These are phyloP conservation scores for Backusella tarrabulga DNA, from an alignment of 192 early-diverging fungal genomes.

Conservation along the genomic window DNA sequence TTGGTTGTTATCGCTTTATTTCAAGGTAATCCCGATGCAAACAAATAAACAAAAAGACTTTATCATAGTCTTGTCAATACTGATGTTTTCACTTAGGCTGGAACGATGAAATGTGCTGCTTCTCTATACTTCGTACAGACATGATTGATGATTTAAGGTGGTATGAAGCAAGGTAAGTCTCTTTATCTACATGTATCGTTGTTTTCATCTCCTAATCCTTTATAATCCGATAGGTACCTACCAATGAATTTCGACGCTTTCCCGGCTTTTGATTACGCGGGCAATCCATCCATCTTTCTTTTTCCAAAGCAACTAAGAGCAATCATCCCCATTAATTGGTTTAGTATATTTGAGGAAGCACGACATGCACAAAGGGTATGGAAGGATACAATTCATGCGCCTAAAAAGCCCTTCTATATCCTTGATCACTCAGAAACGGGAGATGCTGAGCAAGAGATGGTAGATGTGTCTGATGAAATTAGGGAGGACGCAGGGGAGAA, in stretches of 20 bases:
- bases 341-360: slow-evolving; percentile 39
- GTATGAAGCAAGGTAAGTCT: slow-evolving; percentile 28
- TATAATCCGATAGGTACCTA: slow-evolving; percentile 11
- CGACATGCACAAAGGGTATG: slow-evolving; percentile 32
- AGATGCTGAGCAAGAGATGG: background rate
- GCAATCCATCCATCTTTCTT: slow-evolving; percentile 35
- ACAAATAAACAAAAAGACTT: background rate
- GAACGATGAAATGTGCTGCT: slow-evolving; percentile 45
- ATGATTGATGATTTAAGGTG: slow-evolving; percentile 26
- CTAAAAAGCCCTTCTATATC: background rate
- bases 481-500: background rate
- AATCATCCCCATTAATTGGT: slow-evolving; percentile 36
- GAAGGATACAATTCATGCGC: background rate
- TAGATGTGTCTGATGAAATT: background rate
- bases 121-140: slow-evolving; percentile 37
- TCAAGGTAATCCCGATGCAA: slow-evolving; percentile 24
- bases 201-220: background rate
- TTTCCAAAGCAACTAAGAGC: slow-evolving; percentile 27
- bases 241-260: slow-evolving; percentile 38
- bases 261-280: slow-evolving; percentile 32
- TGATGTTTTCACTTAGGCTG: slow-evolving; percentile 20
- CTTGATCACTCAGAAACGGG: background rate
- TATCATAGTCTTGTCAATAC: background rate
- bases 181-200: background rate
- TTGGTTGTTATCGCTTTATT: slow-evolving; percentile 32